Evolutionary conservation across 129 eudicot genomes (phyloP).

Genomic region (Dittrichia graveolens): DNA sequence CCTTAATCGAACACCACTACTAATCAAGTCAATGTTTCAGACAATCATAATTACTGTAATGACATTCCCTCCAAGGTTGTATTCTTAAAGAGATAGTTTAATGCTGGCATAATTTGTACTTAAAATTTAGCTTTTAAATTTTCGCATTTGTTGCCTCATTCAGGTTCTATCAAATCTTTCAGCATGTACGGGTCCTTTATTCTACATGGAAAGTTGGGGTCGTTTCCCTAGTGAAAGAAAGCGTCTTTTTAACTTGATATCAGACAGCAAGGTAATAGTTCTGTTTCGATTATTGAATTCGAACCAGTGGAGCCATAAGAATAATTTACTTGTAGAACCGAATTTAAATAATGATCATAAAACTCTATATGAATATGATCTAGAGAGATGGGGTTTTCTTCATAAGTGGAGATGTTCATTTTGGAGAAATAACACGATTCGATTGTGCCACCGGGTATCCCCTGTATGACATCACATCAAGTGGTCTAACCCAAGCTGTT

Average conservation of each 20-base stretch:
- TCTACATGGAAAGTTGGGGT: constrained; percentile 63
- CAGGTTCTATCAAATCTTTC: constrained; percentile 73
- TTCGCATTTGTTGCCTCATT: neutral
- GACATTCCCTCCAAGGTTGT: too few species aligned
- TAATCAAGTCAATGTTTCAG: too few species aligned
- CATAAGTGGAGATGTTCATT: constrained; percentile 81
- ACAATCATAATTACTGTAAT: too few species aligned
- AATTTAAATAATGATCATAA: neutral
- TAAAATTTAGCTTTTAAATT: neutral
- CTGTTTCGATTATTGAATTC: constrained; percentile 5
- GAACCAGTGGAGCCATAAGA: neutral
- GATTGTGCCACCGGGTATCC: constrained; percentile 70
- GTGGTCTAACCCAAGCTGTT: constrained; percentile 73
- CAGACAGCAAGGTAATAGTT: constrained; percentile 59
- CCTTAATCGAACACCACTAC: too few species aligned
- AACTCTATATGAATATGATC: constrained; percentile 24
- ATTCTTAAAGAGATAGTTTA: too few species aligned
- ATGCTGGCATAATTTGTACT: too few species aligned
- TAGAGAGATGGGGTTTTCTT: constrained; percentile 70
- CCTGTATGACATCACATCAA: constrained; percentile 69
- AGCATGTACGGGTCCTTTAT: constrained; percentile 61
- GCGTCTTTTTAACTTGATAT: constrained; percentile 56
- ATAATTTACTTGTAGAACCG: constrained; percentile 5
- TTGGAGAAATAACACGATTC: constrained; percentile 63
- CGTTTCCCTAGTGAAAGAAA: constrained; percentile 67